phyloP scores from a whole-genome alignment of 1,284 basidiomycete species.

The Irpex rosettiformis region DNA sequence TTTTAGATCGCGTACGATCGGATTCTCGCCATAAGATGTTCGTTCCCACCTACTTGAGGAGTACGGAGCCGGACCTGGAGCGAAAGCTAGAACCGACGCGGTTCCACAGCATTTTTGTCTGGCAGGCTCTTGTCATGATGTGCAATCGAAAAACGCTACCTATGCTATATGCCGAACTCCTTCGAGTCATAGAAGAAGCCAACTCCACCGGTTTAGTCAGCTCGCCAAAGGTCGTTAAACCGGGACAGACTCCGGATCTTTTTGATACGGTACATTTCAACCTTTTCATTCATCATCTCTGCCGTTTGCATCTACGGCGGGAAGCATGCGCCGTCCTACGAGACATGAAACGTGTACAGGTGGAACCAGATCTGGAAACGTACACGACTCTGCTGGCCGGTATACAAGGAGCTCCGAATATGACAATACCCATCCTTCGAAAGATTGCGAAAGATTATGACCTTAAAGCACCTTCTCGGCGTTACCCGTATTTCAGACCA shows the following conservation, averaged over 20 bases:
- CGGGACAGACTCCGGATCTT: slow-evolving; percentile 11
- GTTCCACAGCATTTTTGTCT: neutral
- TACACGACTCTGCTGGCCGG: neutral
- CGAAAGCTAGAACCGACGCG: neutral
- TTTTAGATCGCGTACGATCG: neutral
- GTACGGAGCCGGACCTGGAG: neutral
- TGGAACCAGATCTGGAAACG: slow-evolving; percentile 23
- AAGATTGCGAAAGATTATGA: neutral
- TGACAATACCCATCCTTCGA: neutral
- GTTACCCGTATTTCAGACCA: neutral
- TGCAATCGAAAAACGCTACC: neutral
- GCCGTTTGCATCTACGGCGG: neutral
- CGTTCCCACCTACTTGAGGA: neutral
- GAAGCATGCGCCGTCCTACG: slow-evolving; percentile 23
- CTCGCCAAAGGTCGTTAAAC: neutral
- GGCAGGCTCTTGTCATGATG: neutral
- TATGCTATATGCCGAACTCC: neutral
- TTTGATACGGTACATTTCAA: slow-evolving; percentile 25
- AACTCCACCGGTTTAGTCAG: neutral
- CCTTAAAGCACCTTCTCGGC: neutral
- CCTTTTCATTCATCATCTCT: slow-evolving; percentile 24
- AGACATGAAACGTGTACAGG: slow-evolving; percentile 33
- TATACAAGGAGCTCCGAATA: neutral
- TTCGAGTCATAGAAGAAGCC: neutral
- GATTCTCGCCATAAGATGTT: neutral